A percentile compares a stretch with the other conserved stretches of the same genome.
These are phyloP conservation scores for Naganishia sp. DNA, from an alignment of 1,284 basidiomycete genomes.

Conservation along the genomic window DNA sequence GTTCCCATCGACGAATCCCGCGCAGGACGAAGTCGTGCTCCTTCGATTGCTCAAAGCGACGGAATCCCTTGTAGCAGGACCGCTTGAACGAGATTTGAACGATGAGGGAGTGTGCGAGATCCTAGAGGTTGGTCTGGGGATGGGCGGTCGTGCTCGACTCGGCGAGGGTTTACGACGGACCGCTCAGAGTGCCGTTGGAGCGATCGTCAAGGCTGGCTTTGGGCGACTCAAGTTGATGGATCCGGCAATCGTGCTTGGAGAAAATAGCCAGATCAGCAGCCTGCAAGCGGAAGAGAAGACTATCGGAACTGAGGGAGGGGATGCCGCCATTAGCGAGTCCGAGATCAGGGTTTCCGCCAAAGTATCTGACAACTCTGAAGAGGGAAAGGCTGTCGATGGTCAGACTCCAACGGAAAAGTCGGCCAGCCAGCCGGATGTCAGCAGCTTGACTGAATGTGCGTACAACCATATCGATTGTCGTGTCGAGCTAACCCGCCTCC, in stretches of 20 bases:
- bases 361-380: neutral
- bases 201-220: conserved; percentile 80
- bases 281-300: conserved; percentile 32
- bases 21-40: conserved; percentile 93
- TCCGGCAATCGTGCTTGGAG: conserved; percentile 49
- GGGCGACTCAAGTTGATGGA: conserved; percentile 69
- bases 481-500: conserved; percentile 1
- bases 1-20: conserved; percentile 94
- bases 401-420: neutral
- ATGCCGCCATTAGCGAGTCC: conserved; percentile 12
- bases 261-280: conserved; percentile 56
- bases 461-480: neutral
- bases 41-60: conserved; percentile 90
- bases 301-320: conserved; percentile 13
- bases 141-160: conserved; percentile 93
- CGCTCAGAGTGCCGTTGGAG: conserved; percentile 92
- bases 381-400: neutral
- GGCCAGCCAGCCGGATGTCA: neutral
- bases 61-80: conserved; percentile 74
- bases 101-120: conserved; percentile 98
- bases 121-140: conserved; percentile 95
- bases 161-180: conserved; percentile 68
- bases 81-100: conserved; percentile 60
- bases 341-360: neutral
- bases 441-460: conserved; percentile 11